phyloP scores from a whole-genome alignment of 805 yeast species.

The Candida bentonensis region DNA sequence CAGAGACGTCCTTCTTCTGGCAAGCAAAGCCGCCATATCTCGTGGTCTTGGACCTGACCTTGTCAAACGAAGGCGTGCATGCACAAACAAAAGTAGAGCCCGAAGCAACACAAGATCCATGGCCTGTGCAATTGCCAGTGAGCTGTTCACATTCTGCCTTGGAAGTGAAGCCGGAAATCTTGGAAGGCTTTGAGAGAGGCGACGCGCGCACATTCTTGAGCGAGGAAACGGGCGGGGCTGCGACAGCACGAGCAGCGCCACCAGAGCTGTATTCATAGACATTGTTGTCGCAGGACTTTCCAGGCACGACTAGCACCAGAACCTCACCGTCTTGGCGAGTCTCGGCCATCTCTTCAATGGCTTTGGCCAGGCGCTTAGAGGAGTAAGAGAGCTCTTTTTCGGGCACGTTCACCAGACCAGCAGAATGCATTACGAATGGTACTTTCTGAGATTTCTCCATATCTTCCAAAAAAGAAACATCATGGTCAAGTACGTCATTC shows the following conservation, averaged over 20 bases:
- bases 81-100: conserved; percentile 21
- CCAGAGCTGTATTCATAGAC: not conserved
- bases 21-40: conserved; percentile 34
- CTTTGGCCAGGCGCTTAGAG: not conserved
- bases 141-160: conserved; percentile 19
- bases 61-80: conserved; percentile 20
- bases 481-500: not conserved
- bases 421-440: not conserved
- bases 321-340: not conserved
- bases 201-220: not conserved
- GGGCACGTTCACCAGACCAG: not conserved
- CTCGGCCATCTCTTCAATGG: not conserved
- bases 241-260: not conserved
- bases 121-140: conserved; percentile 25
- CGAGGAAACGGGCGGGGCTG: not conserved
- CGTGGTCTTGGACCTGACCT: conserved; percentile 17
- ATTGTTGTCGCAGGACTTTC: not conserved
- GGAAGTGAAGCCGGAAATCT: conserved; percentile 10
- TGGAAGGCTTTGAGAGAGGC: not conserved
- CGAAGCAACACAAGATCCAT: conserved; percentile 22
- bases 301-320: not conserved
- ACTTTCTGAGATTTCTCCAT: too few relatives aligned
- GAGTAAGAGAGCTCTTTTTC: not conserved
- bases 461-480: not conserved
- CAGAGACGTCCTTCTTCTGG: conserved; percentile 51